phyloP scores from a whole-genome alignment of 352 stramenopile species.

The Pilasporangium apinafurcum region DNA sequence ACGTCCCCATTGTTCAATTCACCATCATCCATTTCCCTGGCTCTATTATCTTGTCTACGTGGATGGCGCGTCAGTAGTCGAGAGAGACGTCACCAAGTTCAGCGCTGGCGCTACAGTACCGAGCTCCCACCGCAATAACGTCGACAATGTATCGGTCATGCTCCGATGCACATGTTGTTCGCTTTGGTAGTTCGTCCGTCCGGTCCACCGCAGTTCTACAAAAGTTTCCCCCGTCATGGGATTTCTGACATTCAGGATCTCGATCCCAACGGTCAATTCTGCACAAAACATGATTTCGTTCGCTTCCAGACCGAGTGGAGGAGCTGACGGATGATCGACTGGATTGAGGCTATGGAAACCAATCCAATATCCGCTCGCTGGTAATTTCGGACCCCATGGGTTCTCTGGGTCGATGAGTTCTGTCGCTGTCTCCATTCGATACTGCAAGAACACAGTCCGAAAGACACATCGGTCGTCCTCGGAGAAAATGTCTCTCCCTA shows the following conservation, averaged over 20 bases:
- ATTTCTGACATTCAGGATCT: slow-evolving; percentile 32
- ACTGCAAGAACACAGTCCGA: slow-evolving; percentile 37
- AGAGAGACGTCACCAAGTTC: no score
- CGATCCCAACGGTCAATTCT: slow-evolving; percentile 33
- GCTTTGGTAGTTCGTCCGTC: slow-evolving; percentile 44
- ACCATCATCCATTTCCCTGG: no score
- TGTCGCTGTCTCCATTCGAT: slow-evolving; percentile 25
- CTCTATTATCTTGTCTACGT: no score
- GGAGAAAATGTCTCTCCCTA: slow-evolving; percentile 32
- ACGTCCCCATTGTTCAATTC: no score
- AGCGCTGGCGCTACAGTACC: slow-evolving; percentile 34
- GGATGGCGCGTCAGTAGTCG: no score
- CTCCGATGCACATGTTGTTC: slow-evolving; percentile 33
- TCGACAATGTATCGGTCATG: slow-evolving; percentile 33
- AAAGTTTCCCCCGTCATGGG: slow-evolving; percentile 16
- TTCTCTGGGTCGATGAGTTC: no score
- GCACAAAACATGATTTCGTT: slow-evolving; percentile 26
- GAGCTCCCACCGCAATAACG: slow-evolving; percentile 42
- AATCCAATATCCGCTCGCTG: slow-evolving; percentile 35
- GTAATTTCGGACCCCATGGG: no score
- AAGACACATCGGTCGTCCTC: slow-evolving; percentile 33
- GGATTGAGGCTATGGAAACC: slow-evolving; percentile 37
- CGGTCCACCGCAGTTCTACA: slow-evolving; percentile 39
- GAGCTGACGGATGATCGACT: not conserved
- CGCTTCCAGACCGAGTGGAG: slow-evolving; percentile 1